Percentiles rank a stretch among this genome's conserved stretches.
These are phyloP conservation scores for Apiotrichum siamense DNA, from an alignment of 1,284 basidiomycete genomes.

Conservation along the genomic window DNA sequence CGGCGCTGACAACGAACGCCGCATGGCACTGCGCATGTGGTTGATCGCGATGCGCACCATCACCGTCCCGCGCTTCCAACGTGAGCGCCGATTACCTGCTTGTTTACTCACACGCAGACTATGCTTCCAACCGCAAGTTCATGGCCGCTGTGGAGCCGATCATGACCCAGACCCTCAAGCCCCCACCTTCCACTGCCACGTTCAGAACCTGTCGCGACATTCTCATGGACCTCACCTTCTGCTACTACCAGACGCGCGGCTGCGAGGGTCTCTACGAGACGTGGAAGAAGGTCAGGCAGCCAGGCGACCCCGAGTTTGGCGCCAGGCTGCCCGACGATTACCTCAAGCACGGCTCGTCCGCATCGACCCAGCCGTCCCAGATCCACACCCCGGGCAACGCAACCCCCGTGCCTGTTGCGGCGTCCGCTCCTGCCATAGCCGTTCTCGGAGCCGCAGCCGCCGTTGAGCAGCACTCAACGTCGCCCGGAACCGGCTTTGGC, in stretches of 20 bases:
- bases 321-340: conserved; percentile 32
- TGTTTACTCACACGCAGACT: conserved; percentile 15
- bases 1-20: conserved; percentile 34
- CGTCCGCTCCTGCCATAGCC: neutral
- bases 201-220: conserved; percentile 20
- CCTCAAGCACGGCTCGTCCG: neutral
- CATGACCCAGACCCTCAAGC: conserved; percentile 1
- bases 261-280: conserved; percentile 37
- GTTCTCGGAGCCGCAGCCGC: neutral
- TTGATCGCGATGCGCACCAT: conserved; percentile 41
- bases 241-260: conserved; percentile 37
- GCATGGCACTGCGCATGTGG: conserved; percentile 43
- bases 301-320: conserved; percentile 41
- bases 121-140: conserved; percentile 42
- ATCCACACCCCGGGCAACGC: neutral
- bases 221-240: conserved; percentile 36
- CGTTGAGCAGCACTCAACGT: neutral
- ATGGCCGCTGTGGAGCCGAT: conserved; percentile 29
- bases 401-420: neutral
- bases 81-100: conserved; percentile 22
- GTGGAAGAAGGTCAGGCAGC: conserved; percentile 43
- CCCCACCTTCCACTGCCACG: conserved; percentile 4
- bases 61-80: conserved; percentile 28
- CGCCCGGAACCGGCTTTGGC: conserved; percentile 9
- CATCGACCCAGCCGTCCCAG: neutral